Base-by-base conservation (phyloP, 306 rosid species). In the Castanea mollissima region DNA sequence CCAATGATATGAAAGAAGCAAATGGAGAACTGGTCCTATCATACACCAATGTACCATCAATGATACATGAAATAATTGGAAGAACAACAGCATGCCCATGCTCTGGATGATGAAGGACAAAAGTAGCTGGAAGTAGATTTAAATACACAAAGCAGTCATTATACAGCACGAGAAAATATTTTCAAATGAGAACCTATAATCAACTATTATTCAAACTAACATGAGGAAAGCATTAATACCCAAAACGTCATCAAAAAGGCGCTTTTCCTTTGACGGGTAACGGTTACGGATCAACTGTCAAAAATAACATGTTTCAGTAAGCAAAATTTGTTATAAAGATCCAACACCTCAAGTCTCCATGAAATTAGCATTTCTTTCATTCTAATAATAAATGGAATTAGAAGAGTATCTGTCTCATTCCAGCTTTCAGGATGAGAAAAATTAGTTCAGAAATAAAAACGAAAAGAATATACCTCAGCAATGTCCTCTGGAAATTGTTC, bases 41-140 rank as follows among this genome's bases (percentile, higher is more conserved):
- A 80, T 95, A 95, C 78, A 82, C 90, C 76, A 95, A 82, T 11
- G 90, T 82, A 52, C 97, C 99, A 81, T 95, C 97, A 82, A 95
- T 90, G 77, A 95, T 90, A 72, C 94, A 90, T 15, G 99, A 95
- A 91, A 95, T 95, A 64, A 95, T 90, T 76, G 99, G 99, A 86
- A 91, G 98, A 52, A 95, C 90, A 80, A 95, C 94, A 55, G 97
- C 95, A 82, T 95, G 98, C 69, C 99, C 99, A 49, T 95, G 97
- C 91, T 95, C 99, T 13, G 99, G 99, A 88, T 95, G 99, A 83
- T 95, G 92, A 85, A 92, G 95, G 38, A 95, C 95, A 91, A 95
- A 92, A 38, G 90, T 89, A 10, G 99, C 99, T 95, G 97, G 82
- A 91, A 62, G 29, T 10, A 67, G 69, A 88, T 23, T 85, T 31